Evolutionary conservation across 1,284 basidiomycete genomes (phyloP), one percentile per base, ranked within the genome.

Genomic region (Ustilago shanxiensis): DNA sequence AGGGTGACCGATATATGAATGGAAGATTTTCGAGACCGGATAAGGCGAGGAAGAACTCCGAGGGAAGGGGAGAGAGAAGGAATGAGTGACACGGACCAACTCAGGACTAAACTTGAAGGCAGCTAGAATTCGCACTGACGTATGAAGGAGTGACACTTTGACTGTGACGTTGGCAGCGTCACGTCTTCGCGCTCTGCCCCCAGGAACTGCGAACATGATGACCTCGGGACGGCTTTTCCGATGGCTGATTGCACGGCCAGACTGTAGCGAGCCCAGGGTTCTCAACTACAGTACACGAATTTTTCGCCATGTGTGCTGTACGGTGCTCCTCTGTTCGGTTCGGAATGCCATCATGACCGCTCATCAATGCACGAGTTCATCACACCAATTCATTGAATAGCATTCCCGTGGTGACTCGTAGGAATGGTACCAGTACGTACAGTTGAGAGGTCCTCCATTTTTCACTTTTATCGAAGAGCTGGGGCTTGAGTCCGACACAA

Each of bases 21-120:
- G 13, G n/a, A 24, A 49, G 24, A 16, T 28, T 3, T 16, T 16
- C 47, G 4, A 4, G 24, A 49, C 26, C 14, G 50, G 50, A 52
- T 33, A 52, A 52, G 50, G 16, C 28, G 29, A 52, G 29, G 26
- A n/a, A 6, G 26, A 16, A 11, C 33, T 52, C 28, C 50, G 54
- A 18, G 26, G 39, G 39, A 44, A n/a, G 26, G 39, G 39, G 24
- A 31, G 11, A 28, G 7, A 26, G n/a, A 44, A 44, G 11, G 41
- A 56, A 29, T 24, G 39, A 45, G 56, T 58, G 56, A 35, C 56
- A 58, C 56, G 56, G 44, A 49, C 56, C 56, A 58, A 31, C 56
- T 14, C 29, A 49, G 45, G 9, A 44, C 26, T 6, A 37, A 53
- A 33, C 52, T 16, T 2, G 31, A 39, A 39, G n/a, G n/a, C n/a